These are phyloP conservation scores for Stephania japonica DNA, from an alignment of 164 flowering plant species.

Conservation along the genomic window DNA sequence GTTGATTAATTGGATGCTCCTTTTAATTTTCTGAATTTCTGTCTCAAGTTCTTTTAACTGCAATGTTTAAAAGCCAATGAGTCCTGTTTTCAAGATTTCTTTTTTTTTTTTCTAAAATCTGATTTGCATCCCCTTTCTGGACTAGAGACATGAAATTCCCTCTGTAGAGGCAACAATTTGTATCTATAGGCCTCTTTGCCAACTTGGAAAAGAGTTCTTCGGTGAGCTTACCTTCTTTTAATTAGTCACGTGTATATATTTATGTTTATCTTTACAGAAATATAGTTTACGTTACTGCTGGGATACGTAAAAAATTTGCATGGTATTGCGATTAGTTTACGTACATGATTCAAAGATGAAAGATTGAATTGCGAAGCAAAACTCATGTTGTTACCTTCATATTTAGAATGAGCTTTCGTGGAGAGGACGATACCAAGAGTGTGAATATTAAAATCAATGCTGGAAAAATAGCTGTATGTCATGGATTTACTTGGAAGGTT, in stretches of 20 bases:
- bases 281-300: neutral
- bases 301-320: neutral
- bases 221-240: too few relatives aligned
- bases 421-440: neutral
- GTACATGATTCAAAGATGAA: neutral
- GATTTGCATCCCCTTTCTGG: neutral
- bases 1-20: neutral
- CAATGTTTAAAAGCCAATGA: neutral
- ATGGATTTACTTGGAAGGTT: neutral
- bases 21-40: neutral
- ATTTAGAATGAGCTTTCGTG: neutral
- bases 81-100: neutral
- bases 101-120: neutral
- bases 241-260: too few relatives aligned
- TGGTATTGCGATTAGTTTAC: too few relatives aligned
- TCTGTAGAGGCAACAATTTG: neutral
- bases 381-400: neutral
- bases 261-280: neutral
- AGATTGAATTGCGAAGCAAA: neutral
- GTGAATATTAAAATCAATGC: neutral
- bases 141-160: neutral
- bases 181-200: neutral
- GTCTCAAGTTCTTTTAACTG: neutral
- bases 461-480: neutral
- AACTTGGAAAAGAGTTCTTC: neutral